Base-by-base conservation (phyloP, 352 stramenopile species). In the Pythium plurisporium region DNA sequence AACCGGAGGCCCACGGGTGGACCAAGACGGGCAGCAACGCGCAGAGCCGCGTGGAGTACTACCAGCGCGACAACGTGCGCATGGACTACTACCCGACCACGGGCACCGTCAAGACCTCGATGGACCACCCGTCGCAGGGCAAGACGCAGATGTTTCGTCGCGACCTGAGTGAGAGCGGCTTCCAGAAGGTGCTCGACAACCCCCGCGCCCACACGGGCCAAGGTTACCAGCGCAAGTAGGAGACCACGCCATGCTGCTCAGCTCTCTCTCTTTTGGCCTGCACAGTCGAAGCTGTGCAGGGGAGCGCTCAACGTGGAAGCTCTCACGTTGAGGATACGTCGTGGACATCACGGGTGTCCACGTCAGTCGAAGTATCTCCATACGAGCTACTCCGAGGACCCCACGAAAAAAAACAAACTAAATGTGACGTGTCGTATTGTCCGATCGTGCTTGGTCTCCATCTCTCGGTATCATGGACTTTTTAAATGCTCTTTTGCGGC, bases 51-150 rank as follows among this genome's bases (percentile, higher is more conserved):
- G 45, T 67, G 14, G 51, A 67, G 52, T 49, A 67, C 36, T 67
- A 67, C 52, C 47, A 61, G 46, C 45, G 59, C 51, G 59, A 62
- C 51, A 67, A 67, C 40, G 59, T 62, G 31, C 37, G 42, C 31
- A 67, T 67, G 59, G 59, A 67, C 47, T 67, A 67, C 37, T 67
- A 67, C 59, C 59, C 52, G 45, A 67, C 51, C 37, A 67, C 59
- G 27, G 58, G 58, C 44, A 67, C 51, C 7, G 46, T 67, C 45
- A 67, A 62, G 59, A 67, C 59, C 14, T 30, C 46, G 27, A 58
- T 67, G 59, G 59, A 62, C 40, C 51, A 67, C 34, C 59, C 59
- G 31, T 36, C 44, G 23, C 59, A 67, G 22, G 59, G 59, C 59
- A 62, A 67, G 59, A 67, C 59, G 12, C 59, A 67, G 15, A 67